Evolutionary conservation across 2,329 filamentous ascomycete genomes (phyloP), one percentile per base, ranked within the genome.

Genomic region (Pseudodiploospora longispora): DNA sequence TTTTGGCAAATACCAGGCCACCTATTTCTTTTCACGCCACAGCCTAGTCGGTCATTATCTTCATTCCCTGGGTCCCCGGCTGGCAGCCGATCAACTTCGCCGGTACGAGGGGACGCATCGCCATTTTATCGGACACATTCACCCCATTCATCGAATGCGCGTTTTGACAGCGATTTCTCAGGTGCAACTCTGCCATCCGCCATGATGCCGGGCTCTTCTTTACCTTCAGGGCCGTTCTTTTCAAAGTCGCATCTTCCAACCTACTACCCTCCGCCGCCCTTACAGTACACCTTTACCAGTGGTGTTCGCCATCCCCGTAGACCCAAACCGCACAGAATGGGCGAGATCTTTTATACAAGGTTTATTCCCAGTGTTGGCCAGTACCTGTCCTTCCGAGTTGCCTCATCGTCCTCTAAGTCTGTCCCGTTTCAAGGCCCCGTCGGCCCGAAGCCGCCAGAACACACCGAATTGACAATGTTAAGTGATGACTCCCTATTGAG

Each of bases 1-100:
- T 98, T 96, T 65, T 98, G 93, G 93, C 93, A 97, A 67, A 75
- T 93, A 3, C 88, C 94, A 36, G 80, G 86, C 1, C 78, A 87
- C 5, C 75, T 95, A 41, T 97, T 95, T 59, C 78, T 97, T 38
- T 95, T 95, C 67, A 88, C 86, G 0, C 72, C 91, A 29, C 79
- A 84, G 39, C 87, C 85, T 0, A 69, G 68, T 36, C 67, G 53
- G 52, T 28, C 45, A 2, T 12, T 40, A 10, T 48, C 55, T 10
- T 69, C 71, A 1, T 65, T 67, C 41, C 68, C 74, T 0, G 70
- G 66, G 4, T 80, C 77, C 7, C 75, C 78, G 0, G 64, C 61
- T n/a, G 56, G 57, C 9, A 81, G 77, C 52, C 65, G 75, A 1
- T 76, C 78, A 1, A 68, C 60, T 2, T 81, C 76, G 1, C 78